Evolutionary conservation across 768 basidiomycete genomes (phyloP), one percentile per base, ranked within the genome.

Genomic region (Harrya chromipes): DNA sequence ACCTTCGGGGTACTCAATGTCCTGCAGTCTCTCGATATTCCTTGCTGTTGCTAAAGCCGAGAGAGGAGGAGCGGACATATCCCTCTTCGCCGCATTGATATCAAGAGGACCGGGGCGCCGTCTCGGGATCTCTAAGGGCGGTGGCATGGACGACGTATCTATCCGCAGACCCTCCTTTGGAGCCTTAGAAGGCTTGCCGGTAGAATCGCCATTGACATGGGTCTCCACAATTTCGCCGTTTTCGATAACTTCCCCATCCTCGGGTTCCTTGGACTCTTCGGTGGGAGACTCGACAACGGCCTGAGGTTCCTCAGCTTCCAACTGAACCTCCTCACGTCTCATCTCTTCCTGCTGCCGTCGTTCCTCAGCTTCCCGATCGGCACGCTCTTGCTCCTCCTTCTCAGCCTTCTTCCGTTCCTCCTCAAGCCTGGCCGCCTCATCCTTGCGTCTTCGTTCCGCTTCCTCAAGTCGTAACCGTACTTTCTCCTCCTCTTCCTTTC

Each of bases 11-110:
- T 97, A 97, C 20, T 79, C 70, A 37, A 97, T 77, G 40, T 79
- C 72, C 29, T 76, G 75, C 40, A 98, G 79, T 67, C 95, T 87
- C 43, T 87, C 84, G 56, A 99, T 95, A 54, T 83, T 80, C 45
- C 85, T 82, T 33, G 95, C 95, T 10, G 90, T 85, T 13, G 84
- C 82, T 37, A 97, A 73, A 0, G 85, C 83, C 43, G 84, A 86
- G 17, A 59, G 63, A n/a, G 65, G 66, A 21, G 65, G 45, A 21
- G 63, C 50, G n/a, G 64, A 65, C 40, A 55, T 29, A 36, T 72
- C 63, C 50, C 66, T 73, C 60, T 74, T 78, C 9, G 84, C 71
- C 12, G 67, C 71, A 10, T 80, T 74, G 36, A 92, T 80, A 59
- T 92, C 84, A 29, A 92, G 80, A 27, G 79, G 85, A 47, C 82